These are phyloP conservation scores for Russula dissimulans DNA, from an alignment of 768 basidiomycete species.

Conservation along the genomic window DNA sequence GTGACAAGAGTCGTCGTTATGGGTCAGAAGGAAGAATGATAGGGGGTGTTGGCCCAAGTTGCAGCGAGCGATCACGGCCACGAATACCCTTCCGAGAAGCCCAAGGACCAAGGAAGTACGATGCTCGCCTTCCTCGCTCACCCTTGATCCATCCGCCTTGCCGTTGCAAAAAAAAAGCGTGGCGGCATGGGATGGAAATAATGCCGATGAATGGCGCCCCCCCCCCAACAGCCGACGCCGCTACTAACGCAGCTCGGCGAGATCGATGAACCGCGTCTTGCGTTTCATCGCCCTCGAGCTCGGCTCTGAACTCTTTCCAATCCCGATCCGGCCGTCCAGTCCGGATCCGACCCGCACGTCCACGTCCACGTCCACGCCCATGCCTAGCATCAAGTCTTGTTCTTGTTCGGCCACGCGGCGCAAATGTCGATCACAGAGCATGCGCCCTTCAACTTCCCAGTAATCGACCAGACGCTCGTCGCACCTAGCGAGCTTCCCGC, in stretches of 20 bases:
- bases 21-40: not conserved
- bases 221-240: not conserved
- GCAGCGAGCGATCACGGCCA: not conserved
- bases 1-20: not conserved
- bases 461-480: conserved; percentile 64
- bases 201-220: not conserved
- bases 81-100: too few relatives aligned
- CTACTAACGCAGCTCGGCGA: conserved; percentile 28
- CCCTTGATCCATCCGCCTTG: too few relatives aligned
- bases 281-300: conserved; percentile 62
- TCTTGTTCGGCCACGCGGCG: conserved; percentile 22
- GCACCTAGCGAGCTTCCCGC: conserved; percentile 26
- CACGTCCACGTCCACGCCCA: too few relatives aligned
- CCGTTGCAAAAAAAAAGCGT: not conserved
- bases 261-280: conserved; percentile 73
- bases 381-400: conserved; percentile 10
- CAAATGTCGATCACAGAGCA: conserved; percentile 83
- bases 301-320: conserved; percentile 23
- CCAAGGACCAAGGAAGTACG: too few relatives aligned
- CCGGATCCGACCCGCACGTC: not conserved
- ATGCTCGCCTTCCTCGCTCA: too few relatives aligned
- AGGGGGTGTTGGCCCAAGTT: not conserved
- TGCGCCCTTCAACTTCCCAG: conserved; percentile 79
- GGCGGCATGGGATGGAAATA: too few relatives aligned
- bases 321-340: conserved; percentile 1